A percentile compares a stretch with the other conserved stretches of the same genome.
Conservation (phyloP, 257 asterid species). For the Nicotiana paniculata region DNA sequence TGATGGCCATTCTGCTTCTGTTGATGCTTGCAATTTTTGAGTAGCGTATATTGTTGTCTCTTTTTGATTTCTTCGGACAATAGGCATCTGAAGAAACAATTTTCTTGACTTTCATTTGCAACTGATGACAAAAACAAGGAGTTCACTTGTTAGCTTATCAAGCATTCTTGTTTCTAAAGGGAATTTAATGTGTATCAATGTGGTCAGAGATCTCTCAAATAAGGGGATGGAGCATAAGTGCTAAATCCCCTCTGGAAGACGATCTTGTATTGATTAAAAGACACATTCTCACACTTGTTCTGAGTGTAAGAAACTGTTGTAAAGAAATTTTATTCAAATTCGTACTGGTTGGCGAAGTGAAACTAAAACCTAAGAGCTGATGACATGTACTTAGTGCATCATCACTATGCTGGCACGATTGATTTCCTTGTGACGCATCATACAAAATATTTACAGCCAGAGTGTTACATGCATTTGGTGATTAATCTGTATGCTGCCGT, state of each 20-base stretch:
- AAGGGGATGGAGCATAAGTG: not conserved
- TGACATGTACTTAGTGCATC: not conserved
- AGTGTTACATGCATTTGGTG: no score
- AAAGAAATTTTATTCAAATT: not conserved
- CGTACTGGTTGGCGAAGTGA: not conserved
- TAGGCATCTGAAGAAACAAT: not conserved
- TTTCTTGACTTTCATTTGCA: not conserved
- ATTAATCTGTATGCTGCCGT: no score
- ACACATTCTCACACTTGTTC: not conserved
- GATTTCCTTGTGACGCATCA: not conserved
- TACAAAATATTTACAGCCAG: not conserved
- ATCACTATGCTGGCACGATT: not conserved
- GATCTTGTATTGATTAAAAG: not conserved
- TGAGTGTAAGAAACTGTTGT: not conserved
- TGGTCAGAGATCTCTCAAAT: not conserved
- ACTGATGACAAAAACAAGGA: not conserved
- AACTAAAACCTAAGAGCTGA: not conserved
- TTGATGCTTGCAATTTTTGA: not conserved
- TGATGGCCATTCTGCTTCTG: not conserved
- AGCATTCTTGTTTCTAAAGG: not conserved
- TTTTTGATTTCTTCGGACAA: not conserved
- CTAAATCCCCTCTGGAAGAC: not conserved
- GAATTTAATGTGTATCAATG: not conserved
- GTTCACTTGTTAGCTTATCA: not conserved
- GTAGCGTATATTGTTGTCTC: not conserved